Percentiles rank a stretch among this genome's conserved stretches.
Conservation (phyloP, 148 eudicot species). For the Heliosperma pusillum region DNA sequence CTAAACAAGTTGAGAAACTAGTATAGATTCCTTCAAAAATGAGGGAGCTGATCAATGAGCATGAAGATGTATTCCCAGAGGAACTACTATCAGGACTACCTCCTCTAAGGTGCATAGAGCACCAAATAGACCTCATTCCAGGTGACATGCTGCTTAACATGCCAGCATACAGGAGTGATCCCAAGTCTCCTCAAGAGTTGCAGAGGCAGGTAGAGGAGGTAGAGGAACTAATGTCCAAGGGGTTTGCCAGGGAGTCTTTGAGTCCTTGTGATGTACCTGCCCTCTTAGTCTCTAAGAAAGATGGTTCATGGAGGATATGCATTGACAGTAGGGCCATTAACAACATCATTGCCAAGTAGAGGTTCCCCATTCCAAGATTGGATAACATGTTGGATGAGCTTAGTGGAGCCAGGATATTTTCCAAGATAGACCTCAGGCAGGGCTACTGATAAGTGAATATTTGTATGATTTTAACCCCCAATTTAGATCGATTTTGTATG, state of each 20-base stretch:
- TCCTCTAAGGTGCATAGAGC: too few species aligned
- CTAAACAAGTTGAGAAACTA: too few species aligned
- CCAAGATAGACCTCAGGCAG: too few species aligned
- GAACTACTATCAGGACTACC: too few species aligned
- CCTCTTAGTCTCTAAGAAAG: background rate
- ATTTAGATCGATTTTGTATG: too few species aligned
- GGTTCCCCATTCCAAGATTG: background rate
- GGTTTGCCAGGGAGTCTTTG: background rate
- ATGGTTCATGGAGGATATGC: background rate
- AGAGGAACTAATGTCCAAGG: background rate
- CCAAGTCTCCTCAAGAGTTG: background rate
- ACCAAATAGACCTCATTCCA: background rate
- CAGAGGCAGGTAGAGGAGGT: background rate
- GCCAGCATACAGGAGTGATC: background rate
- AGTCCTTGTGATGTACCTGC: background rate
- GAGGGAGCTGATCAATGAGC: too few species aligned
- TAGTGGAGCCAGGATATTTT: too few species aligned
- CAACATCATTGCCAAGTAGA: background rate
- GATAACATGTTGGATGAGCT: too few species aligned
- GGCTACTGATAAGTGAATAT: too few species aligned
- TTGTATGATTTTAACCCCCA: too few species aligned
- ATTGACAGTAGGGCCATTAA: background rate
- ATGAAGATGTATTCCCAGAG: too few species aligned
- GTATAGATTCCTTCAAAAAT: too few species aligned
- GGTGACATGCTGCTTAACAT: background rate